Percentiles rank a stretch among this genome's conserved stretches.
Evolutionary conservation across 441 rosid species (phyloP).

Genomic region (Monsonia emarginata): DNA sequence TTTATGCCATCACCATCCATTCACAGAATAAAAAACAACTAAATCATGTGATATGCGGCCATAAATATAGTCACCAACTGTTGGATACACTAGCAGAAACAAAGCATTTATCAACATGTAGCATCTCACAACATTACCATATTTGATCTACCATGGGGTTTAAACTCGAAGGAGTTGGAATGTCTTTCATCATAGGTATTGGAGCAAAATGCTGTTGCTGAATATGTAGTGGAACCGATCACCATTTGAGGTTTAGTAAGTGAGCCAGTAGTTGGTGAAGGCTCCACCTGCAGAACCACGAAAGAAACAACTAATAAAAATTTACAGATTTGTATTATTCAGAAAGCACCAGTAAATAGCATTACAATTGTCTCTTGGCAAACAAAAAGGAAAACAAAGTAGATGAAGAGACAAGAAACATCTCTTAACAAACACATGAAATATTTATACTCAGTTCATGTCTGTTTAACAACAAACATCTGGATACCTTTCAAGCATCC

Average conservation of each 20-base stretch:
- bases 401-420: too few relatives aligned
- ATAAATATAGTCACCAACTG: not conserved
- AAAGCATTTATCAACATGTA: not conserved
- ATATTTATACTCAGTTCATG: not conserved
- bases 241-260: constrained; percentile 46
- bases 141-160: constrained; percentile 48
- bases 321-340: constrained; percentile 5
- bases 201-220: constrained; percentile 31
- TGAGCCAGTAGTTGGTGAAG: constrained; percentile 92
- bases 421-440: too few relatives aligned
- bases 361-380: too few relatives aligned
- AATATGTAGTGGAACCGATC: constrained; percentile 32
- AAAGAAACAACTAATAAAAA: constrained; percentile 10
- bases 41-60: not conserved
- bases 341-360: not conserved
- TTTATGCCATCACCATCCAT: not conserved
- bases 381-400: too few relatives aligned
- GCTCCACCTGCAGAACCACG: constrained; percentile 53
- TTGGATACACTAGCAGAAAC: not conserved
- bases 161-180: constrained; percentile 58
- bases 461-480: constrained; percentile 8
- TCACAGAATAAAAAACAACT: not conserved
- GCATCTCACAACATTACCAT: constrained; percentile 38
- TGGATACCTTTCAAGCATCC: constrained; percentile 12
- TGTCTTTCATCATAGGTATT: constrained; percentile 30